phyloP scores from a whole-genome alignment of 352 stramenopile genomes.

The Phytopythium kandeliae region DNA sequence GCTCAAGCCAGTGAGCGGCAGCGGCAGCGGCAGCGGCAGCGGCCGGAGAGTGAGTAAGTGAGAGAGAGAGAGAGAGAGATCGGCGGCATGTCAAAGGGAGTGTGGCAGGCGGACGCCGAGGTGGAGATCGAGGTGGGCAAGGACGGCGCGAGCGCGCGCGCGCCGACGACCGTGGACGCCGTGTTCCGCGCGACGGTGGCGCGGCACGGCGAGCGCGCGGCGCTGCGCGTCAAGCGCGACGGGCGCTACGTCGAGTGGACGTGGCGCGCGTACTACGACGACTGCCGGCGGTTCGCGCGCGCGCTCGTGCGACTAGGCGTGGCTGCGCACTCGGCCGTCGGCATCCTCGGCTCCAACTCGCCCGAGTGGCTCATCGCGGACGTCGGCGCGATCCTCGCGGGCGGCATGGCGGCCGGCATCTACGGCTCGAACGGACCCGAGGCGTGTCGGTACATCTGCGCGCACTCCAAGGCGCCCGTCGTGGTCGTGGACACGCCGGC shows the following conservation, averaged over 20 bases:
- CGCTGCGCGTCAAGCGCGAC: conserved; percentile 32
- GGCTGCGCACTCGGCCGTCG: conserved; percentile 63
- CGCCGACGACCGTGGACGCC: conserved; percentile 26
- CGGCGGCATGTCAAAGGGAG: no score
- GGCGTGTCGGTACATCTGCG: conserved; percentile 71
- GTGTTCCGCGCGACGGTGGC: conserved; percentile 33
- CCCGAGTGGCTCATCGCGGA: conserved; percentile 83
- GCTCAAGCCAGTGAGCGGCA: no score
- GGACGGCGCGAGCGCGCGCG: conserved; percentile 16
- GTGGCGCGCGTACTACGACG: conserved; percentile 72
- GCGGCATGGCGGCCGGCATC: conserved; percentile 76
- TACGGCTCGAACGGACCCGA: conserved; percentile 80
- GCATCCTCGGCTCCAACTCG: conserved; percentile 82
- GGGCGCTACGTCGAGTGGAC: conserved; percentile 36
- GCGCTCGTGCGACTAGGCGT: conserved; percentile 67
- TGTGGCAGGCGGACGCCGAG: background rate
- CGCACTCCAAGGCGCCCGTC: conserved; percentile 66
- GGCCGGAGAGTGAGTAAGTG: no score
- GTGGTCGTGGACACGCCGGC: conserved; percentile 62
- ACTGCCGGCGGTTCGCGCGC: conserved; percentile 55
- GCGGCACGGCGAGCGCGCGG: conserved; percentile 15
- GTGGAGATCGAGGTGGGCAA: background rate
- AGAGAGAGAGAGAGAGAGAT: no score
- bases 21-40: no score
- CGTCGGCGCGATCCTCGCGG: conserved; percentile 73